Conservation (phyloP, 2,329 filamentous ascomycete genomes). For the Fusarium concolor region DNA sequence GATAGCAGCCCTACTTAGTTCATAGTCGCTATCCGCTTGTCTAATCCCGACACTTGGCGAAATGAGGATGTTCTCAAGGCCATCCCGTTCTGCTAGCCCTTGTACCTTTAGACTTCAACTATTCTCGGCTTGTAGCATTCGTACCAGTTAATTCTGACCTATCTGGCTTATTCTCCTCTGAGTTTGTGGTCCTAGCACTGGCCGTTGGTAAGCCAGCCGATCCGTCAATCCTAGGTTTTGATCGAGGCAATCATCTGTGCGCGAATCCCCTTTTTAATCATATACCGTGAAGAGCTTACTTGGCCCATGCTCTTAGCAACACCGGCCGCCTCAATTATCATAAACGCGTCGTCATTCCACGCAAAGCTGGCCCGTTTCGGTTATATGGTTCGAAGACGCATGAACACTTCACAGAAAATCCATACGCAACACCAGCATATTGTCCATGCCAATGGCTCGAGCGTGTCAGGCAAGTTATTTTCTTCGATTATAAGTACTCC, state of each 20-base stretch:
- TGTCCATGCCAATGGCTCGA: slow-evolving; percentile 16
- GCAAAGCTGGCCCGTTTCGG: not conserved
- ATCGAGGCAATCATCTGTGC: slow-evolving; percentile 8
- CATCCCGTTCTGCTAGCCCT: slow-evolving; percentile 21
- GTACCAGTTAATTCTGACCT: slow-evolving; percentile 35
- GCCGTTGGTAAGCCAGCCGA: slow-evolving; percentile 24
- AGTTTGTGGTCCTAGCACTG: slow-evolving; percentile 2
- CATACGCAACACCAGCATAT: slow-evolving; percentile 20
- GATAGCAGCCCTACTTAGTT: slow-evolving; percentile 14
- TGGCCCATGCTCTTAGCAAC: slow-evolving; percentile 8
- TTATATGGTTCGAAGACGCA: slow-evolving; percentile 5
- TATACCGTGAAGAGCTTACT: slow-evolving; percentile 2
- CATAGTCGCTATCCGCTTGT: slow-evolving; percentile 26
- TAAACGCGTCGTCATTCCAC: not conserved
- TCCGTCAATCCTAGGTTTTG: slow-evolving; percentile 20
- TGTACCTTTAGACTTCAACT: slow-evolving; percentile 12
- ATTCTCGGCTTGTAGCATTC: slow-evolving; percentile 5
- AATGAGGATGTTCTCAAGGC: slow-evolving; percentile 44
- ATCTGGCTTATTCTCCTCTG: not conserved
- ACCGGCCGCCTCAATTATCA: slow-evolving; percentile 11
- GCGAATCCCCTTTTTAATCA: slow-evolving; percentile 17
- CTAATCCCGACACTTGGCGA: slow-evolving; percentile 35
- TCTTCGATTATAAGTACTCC: slow-evolving; percentile 21
- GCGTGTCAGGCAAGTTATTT: slow-evolving; percentile 18
- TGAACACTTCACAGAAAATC: slow-evolving; percentile 11